Base-by-base conservation (phyloP, 2,329 filamentous ascomycete species). In the Xylariaceae sp. region DNA sequence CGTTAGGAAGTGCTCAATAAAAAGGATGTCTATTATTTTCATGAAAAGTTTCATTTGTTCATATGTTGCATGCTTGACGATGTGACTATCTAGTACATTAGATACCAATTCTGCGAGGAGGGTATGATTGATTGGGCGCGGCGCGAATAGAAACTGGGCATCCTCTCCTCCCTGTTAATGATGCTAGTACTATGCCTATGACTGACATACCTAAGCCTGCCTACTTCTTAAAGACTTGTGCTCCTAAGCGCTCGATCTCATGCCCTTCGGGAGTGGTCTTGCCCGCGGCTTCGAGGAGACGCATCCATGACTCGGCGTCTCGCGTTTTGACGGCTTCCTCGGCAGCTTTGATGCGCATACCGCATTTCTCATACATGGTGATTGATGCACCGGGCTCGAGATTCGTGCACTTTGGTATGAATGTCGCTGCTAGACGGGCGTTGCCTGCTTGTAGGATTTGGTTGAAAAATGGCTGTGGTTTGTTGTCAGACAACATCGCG, bases 331-430 rank as follows among this genome's bases (percentile, higher is more conserved):
- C 80, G 3, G 94, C 93, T 73, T 97, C 94, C 72, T 97, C 92
- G 4, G 88, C 94, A 2, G 94, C 94, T 72, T 90, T 91, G 28
- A 88, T 81, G 42, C 90, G 77, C 84, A 96, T 83, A 16, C 93
- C 93, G 69, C 94, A 97, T 73, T 96, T 96, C 63, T 96, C 86
- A 81, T 92, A 99, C 93, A 99, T 97, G 60, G 87, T 82, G 50
- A 96, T 86, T 3, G 86, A 77, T 62, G 91, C 88, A 2, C 82
- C 79, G 1, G 81, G 76, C 42, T 85, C 80, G 43, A 95, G 69
- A 50, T 78, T 77, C 14, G 86, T 87, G 74, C 92, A 97, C 71
- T 97, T 97, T 2, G 90, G 85, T 47, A 97, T 84, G 71, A 97
- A 97, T 5, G 83, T 70, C 1, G 87, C 82, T 1, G 94, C 94